A percentile compares a stretch with the other conserved stretches of the same genome.
These are phyloP conservation scores for Aegle marmelos DNA, from an alignment of 345 rosid genomes.

Conservation along the genomic window DNA sequence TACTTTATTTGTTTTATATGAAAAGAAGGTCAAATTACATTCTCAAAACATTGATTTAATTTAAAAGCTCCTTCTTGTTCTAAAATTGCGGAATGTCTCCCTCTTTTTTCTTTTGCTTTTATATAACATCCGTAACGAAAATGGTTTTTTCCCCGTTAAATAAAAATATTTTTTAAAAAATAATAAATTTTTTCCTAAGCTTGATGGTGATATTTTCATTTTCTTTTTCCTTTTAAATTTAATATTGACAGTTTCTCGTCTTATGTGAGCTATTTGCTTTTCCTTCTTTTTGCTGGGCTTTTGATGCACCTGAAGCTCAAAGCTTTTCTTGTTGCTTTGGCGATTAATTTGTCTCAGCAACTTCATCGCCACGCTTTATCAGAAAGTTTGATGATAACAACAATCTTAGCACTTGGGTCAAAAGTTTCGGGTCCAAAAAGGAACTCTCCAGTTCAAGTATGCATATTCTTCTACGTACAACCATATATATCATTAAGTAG, in stretches of 20 bases:
- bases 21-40: no score
- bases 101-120: no score
- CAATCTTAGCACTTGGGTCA: neutral
- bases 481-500: neutral
- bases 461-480: neutral
- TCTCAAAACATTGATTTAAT: no score
- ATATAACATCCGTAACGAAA: no score
- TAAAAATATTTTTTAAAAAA: no score
- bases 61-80: no score
- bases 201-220: neutral
- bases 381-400: neutral
- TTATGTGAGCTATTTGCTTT: neutral
- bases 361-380: neutral
- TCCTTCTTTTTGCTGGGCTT: slow-evolving; percentile 19
- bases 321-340: neutral
- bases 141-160: no score
- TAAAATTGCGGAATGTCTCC: no score
- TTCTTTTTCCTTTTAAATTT: neutral
- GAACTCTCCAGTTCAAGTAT: neutral
- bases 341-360: slow-evolving; percentile 6
- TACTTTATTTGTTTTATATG: neutral
- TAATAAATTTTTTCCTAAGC: neutral
- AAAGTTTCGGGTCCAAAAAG: slow-evolving; percentile 3
- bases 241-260: neutral
- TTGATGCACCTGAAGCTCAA: slow-evolving; percentile 16